A percentile compares a stretch with the other conserved stretches of the same genome.
Evolutionary conservation across 1,284 basidiomycete genomes (phyloP).

Genomic region (Leccinum griseonigrum): DNA sequence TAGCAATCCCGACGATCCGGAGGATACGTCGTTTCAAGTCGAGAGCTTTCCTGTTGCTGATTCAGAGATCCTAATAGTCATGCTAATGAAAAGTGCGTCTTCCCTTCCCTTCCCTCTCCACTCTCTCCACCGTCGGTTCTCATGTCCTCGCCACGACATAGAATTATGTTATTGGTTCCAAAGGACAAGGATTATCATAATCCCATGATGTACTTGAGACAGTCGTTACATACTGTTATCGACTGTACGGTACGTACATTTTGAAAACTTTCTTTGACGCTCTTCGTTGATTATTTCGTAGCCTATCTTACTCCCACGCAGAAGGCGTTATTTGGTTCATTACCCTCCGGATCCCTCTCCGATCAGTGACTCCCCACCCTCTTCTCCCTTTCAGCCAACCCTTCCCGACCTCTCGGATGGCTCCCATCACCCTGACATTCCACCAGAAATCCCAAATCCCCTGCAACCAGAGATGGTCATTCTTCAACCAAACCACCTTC

Average conservation of each 20-base stretch:
- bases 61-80: constrained; percentile 66
- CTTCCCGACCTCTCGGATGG: constrained; percentile 30
- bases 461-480: not conserved
- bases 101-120: not conserved
- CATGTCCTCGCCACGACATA: constrained; percentile 25
- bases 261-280: not conserved
- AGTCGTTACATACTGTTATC: constrained; percentile 63
- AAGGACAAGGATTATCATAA: constrained; percentile 80
- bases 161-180: constrained; percentile 68
- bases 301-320: constrained; percentile 67
- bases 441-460: constrained; percentile 20
- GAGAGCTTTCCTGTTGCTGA: constrained; percentile 56
- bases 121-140: not conserved
- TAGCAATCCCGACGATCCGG: constrained; percentile 54
- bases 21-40: constrained; percentile 60
- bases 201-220: constrained; percentile 70
- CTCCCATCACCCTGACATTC: constrained; percentile 10
- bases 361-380: constrained; percentile 35
- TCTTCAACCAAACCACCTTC: constrained; percentile 46
- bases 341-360: constrained; percentile 48
- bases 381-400: constrained; percentile 34
- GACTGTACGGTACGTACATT: constrained; percentile 46
- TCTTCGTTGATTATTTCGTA: constrained; percentile 32
- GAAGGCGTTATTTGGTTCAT: constrained; percentile 60
- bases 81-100: constrained; percentile 54